A percentile compares a stretch with the other conserved stretches of the same genome.
Evolutionary conservation across 805 yeast species (phyloP).

Genomic region (Teunomyces tritomae): DNA sequence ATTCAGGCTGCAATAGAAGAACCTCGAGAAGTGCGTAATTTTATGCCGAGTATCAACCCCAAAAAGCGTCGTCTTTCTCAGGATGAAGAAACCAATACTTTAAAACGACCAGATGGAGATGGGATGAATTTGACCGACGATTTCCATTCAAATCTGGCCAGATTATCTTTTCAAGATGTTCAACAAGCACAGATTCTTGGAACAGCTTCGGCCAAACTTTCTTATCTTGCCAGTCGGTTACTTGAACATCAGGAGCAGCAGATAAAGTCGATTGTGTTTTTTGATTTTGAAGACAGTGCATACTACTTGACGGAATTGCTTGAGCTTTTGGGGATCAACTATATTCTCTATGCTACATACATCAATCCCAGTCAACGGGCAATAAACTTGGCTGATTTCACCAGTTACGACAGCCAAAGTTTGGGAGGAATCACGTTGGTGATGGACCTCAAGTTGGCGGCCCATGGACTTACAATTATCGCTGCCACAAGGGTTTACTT

Average conservation of each 20-base stretch:
- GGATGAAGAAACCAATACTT: background rate
- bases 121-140: background rate
- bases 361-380: conserved; percentile 51
- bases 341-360: conserved; percentile 63
- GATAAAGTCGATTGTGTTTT: conserved; percentile 60
- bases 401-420: conserved; percentile 28
- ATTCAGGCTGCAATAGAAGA: background rate
- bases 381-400: conserved; percentile 50
- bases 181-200: conserved; percentile 50
- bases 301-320: conserved; percentile 63
- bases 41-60: background rate
- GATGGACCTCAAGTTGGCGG: conserved; percentile 66
- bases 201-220: conserved; percentile 60
- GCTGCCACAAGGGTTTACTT: conserved; percentile 69
- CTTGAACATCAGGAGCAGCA: conserved; percentile 48
- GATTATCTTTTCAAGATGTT: conserved; percentile 3
- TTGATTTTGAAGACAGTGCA: conserved; percentile 70
- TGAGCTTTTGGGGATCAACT: conserved; percentile 59
- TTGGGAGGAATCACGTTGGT: conserved; percentile 52
- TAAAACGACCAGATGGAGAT: background rate
- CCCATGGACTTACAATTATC: conserved; percentile 68
- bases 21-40: background rate
- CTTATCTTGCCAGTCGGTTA: conserved; percentile 55
- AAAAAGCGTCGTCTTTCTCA: background rate
- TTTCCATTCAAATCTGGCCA: background rate